phyloP scores from a whole-genome alignment of 345 rosid genomes.

The Aegle marmelos region DNA sequence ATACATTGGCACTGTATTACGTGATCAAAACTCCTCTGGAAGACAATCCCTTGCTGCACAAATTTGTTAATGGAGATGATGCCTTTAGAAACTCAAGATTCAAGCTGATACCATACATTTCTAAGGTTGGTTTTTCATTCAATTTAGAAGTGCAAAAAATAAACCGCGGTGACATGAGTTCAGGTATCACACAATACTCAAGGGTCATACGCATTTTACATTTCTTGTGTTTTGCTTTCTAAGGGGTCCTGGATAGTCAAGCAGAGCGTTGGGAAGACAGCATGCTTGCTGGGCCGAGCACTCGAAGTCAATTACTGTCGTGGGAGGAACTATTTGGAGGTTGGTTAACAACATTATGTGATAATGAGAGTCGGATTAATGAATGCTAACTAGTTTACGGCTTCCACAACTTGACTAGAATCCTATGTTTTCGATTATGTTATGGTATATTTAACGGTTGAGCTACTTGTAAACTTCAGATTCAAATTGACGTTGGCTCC shows the following conservation, averaged over 20 bases:
- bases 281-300: constrained; percentile 75
- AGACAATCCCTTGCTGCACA: constrained; percentile 65
- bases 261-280: constrained; percentile 93
- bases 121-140: constrained; percentile 45
- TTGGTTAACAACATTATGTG: constrained; percentile 15
- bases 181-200: not conserved
- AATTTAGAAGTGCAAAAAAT: not conserved
- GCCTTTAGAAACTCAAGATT: constrained; percentile 89
- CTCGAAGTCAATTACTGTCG: constrained; percentile 63
- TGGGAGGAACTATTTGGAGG: constrained; percentile 89
- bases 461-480: constrained; percentile 36
- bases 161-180: not conserved
- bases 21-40: constrained; percentile 69
- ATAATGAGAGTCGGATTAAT: not conserved
- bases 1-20: constrained; percentile 72
- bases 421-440: not conserved
- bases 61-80: constrained; percentile 83
- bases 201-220: not conserved
- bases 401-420: no score
- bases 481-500: constrained; percentile 80
- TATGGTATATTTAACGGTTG: not conserved
- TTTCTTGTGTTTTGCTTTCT: not conserved
- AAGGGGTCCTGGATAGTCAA: constrained; percentile 98
- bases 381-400: no score
- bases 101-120: constrained; percentile 88